Evolutionary conservation across 202 grass and related monocot species (phyloP), one percentile per base, ranked within the genome.

Genomic region (Elaeis oleifera): DNA sequence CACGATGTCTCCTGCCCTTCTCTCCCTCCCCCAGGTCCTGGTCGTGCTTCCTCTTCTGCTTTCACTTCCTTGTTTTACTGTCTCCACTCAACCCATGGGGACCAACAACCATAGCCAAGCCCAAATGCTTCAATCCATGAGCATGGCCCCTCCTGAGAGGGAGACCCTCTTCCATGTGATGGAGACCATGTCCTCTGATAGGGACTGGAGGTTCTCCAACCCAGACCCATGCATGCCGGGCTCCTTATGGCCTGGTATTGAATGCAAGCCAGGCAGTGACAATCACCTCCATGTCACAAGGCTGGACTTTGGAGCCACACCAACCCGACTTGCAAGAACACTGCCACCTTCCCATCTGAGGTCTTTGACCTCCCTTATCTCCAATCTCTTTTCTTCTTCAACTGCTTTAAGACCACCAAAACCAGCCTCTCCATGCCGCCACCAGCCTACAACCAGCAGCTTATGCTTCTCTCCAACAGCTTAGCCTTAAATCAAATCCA

Each of bases 181-280:
- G 94, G 94, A 86, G 18, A 69, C 85, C 58, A 75, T 92, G 69
- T 97, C 94, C 39, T 89, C 88, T 18, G 88, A 97, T 65, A 77
- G 84, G 7, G 82, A 79, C 68, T 97, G 94, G 94, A 71, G 88
- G 54, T 55, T 67, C 61, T 86, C 86, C 74, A 89, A 77, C 81
- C 92, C 80, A 13, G 82, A 97, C 50, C 92, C 92, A 0, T 97
- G 84, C 61, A 17, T 23, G 5, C 66, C 79, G 0, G 79, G 74
- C 55, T 67, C 71, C 19, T 81, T 82, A 3, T 97, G 92, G 92
- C 84, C 84, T 8, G 88, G 92, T n/a, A 89, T 97, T 23, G 84
- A 97, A 64, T 97, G 88, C 84, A 97, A 92, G 71, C 82, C 81
- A 16, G 70, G 39, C 59, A n/a, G 13, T 5, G 70, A 67, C 51